Evolutionary conservation across 106 monocot genomes (phyloP).

Genomic region (Ottelia alismoides): DNA sequence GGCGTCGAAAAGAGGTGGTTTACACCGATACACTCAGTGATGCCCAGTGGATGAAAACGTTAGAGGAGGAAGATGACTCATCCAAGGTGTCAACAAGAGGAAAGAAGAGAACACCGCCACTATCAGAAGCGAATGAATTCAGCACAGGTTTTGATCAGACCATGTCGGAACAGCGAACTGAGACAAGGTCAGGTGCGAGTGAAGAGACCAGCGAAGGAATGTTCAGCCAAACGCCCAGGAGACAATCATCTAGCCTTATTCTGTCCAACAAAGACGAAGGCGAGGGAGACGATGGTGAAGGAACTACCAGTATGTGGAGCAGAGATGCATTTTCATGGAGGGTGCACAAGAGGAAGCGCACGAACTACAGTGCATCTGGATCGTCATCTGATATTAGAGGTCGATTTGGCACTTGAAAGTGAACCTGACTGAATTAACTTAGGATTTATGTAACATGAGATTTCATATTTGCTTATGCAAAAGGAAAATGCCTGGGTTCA

Average conservation of each 20-base stretch:
- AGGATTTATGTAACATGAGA: too few relatives aligned
- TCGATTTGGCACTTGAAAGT: not conserved
- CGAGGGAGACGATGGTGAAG: slow-evolving; percentile 33
- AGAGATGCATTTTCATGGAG: slow-evolving; percentile 54
- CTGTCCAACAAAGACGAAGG: slow-evolving; percentile 26
- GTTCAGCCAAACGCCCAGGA: slow-evolving; percentile 16
- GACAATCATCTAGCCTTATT: slow-evolving; percentile 4
- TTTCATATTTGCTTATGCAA: too few relatives aligned
- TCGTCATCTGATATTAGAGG: slow-evolving; percentile 32
- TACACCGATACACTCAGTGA: slow-evolving; percentile 86
- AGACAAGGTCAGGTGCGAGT: slow-evolving; percentile 12
- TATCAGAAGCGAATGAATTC: slow-evolving; percentile 16
- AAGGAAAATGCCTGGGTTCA: too few relatives aligned
- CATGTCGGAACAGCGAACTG: slow-evolving; percentile 19
- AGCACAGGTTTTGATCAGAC: slow-evolving; percentile 5
- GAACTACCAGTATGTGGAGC: slow-evolving; percentile 28
- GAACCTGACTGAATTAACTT: too few relatives aligned
- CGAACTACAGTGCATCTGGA: slow-evolving; percentile 23
- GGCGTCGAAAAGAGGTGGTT: slow-evolving; percentile 74
- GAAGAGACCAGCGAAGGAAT: slow-evolving; percentile 35
- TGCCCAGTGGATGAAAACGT: slow-evolving; percentile 72
- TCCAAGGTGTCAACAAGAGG: slow-evolving; percentile 24
- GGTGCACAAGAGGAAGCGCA: slow-evolving; percentile 71
- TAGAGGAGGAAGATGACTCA: slow-evolving; percentile 70
- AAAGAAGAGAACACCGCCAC: slow-evolving; percentile 23